Conservation (phyloP, 208 protist genomes). For the Trypanosoma melophagium region DNA sequence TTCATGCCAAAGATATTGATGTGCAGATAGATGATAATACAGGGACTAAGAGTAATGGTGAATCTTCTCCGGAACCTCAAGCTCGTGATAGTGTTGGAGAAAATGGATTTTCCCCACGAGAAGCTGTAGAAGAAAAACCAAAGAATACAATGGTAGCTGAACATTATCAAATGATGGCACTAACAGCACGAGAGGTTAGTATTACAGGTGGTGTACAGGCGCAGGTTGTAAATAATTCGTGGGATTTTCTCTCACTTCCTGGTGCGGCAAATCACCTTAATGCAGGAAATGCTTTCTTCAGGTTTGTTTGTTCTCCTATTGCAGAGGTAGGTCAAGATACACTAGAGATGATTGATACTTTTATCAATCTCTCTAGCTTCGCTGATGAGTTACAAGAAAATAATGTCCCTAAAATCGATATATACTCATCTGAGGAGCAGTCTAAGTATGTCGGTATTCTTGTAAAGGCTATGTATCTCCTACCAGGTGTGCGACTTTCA, state of each 20-base stretch:
- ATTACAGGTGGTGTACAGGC: conserved; percentile 39
- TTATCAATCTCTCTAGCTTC: conserved; percentile 80
- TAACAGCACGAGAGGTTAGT: conserved; percentile 56
- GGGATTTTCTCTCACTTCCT: conserved; percentile 75
- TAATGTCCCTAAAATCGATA: conserved; percentile 76
- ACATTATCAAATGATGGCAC: conserved; percentile 77
- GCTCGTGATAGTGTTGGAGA: not conserved
- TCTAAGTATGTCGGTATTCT: conserved; percentile 75
- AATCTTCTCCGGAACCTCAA: not conserved
- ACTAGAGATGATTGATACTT: conserved; percentile 53
- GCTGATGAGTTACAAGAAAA: conserved; percentile 73
- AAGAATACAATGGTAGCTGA: conserved; percentile 38
- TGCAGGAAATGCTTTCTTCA: conserved; percentile 67
- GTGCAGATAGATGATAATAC: conserved; percentile 28
- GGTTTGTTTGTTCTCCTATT: conserved; percentile 66
- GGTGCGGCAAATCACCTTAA: conserved; percentile 48
- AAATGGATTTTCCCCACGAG: not conserved
- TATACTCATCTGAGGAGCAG: conserved; percentile 45
- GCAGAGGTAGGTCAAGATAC: conserved; percentile 43
- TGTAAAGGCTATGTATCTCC: conserved; percentile 89
- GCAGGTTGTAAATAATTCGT: conserved; percentile 50
- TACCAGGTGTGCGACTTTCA: conserved; percentile 58
- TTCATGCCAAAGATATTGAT: conserved; percentile 63
- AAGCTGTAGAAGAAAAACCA: not conserved
- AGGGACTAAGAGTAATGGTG: not conserved